Conservation (phyloP, 257 asterid genomes). For the Cynanchum wilfordii region DNA sequence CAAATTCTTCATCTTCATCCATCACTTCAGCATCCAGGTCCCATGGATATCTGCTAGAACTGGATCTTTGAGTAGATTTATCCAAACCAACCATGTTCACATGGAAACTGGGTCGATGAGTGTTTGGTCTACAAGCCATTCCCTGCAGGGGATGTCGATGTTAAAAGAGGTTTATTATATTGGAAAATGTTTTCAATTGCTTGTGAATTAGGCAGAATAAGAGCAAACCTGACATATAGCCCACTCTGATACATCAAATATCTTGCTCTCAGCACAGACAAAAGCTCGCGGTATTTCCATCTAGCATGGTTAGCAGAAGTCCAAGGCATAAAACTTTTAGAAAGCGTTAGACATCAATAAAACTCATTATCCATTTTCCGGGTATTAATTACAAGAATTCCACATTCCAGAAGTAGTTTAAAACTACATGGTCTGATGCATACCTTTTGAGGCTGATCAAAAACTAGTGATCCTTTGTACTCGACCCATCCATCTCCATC, state of each 20-base stretch:
- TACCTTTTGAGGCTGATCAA: slow-evolving; percentile 74
- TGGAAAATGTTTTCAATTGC: background rate
- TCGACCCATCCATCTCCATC: slow-evolving; percentile 99
- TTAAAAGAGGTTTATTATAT: background rate
- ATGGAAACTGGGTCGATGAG: slow-evolving; percentile 96
- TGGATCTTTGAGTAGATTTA: slow-evolving; percentile 65
- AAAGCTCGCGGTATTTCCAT: slow-evolving; percentile 96
- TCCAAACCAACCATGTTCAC: slow-evolving; percentile 98
- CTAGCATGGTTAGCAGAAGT: slow-evolving; percentile 26
- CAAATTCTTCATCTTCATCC: slow-evolving; percentile 95
- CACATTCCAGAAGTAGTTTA: background rate
- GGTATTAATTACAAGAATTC: background rate
- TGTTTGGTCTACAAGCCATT: slow-evolving; percentile 92
- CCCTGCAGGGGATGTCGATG: slow-evolving; percentile 41
- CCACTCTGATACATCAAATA: slow-evolving; percentile 99
- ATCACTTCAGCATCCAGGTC: slow-evolving; percentile 90
- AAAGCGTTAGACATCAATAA: background rate
- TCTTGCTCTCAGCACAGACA: slow-evolving; percentile 94
- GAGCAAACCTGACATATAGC: slow-evolving; percentile 91
- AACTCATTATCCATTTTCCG: background rate
- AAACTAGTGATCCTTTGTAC: slow-evolving; percentile 78
- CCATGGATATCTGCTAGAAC: slow-evolving; percentile 86
- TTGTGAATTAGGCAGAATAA: slow-evolving; percentile 1
- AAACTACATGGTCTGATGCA: background rate
- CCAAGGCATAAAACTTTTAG: background rate